Evolutionary conservation across 2,329 filamentous ascomycete genomes (phyloP), one percentile per base, ranked within the genome.

Genomic region (Penicillium corylophilum): DNA sequence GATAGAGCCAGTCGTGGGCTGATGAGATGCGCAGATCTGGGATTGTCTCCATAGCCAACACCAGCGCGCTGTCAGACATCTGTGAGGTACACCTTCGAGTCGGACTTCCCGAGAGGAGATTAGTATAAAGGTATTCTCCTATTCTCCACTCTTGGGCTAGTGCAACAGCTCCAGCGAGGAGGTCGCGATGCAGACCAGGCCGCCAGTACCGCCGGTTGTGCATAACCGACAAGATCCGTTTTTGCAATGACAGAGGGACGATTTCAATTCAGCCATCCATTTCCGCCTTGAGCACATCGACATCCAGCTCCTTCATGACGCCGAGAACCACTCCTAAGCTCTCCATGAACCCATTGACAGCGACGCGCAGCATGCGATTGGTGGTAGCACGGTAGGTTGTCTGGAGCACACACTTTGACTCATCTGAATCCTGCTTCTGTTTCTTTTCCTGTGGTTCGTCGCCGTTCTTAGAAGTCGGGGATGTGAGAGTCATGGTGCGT

Each of bases 321-420:
- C 91, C 89, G 38, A 96, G 71, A 1, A 96, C 87, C 5, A 96
- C 84, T 46, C 85, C 84, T 50, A 96, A 71, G 62, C 88, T 95
- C 65, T 97, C 93, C 80, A 97, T 91, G 72, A 96, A 96, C 9
- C 91, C 90, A 74, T 97, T 97, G 50, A 96, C 92, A 3, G 93
- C 89, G 2, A 99, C 94, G 40, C 94, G 86, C 51, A 99, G 80
- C 93, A 97, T 97, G 61, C 94, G 87, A 69, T 96, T 96, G 18
- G 94, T 97, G 0, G 90, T 90, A 1, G 94, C 94, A 48, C 80
- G 82, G 74, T 97, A 97, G 54, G 87, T 82, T 9, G 89, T 87
- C 54, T 81, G 79, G 44, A 97, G 77, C 4, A 92, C 73, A 1
- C 75, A 80, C 61, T 74, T 73, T 31, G 66, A 63, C 23, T 73